Evolutionary conservation across 257 asterid genomes (phyloP), one percentile per base, ranked within the genome.

Genomic region (Cinchona pubescens): DNA sequence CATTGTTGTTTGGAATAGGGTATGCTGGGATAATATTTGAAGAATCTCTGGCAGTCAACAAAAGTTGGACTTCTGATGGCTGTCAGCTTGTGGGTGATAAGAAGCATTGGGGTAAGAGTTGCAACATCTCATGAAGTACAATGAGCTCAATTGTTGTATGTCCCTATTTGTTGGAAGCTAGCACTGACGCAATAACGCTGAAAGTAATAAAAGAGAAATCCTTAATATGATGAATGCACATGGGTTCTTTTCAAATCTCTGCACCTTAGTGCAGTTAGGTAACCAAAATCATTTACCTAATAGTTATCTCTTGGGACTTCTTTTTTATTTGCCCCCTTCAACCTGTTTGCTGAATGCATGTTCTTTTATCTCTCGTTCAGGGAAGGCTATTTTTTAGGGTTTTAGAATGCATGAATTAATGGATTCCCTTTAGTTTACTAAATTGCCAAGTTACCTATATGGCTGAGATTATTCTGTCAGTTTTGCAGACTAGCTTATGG

Each of bases 41-140:
- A 79, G 99, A 94, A 76, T 90, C 98, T 69, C 97, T 92, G 55
- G 96, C 99, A 25, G 92, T 94, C 90, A 94, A 94, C 76, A 94
- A 94, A 89, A 94, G 92, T 94, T 23, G 99, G 98, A 75, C 97
- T 94, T 81, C 76, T 92, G 79, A 92, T 94, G 99, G 99, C 98
- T 65, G 98, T 92, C 76, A 77, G 96, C 86, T 88, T 94, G 85
- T 94, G 99, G 99, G 91, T 85, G 71, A 67, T 94, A 79, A 84
- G 98, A 82, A 94, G 97, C 91, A 91, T 92, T 45, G 99, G 96
- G 87, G 98, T 92, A 85, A 85, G 94, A 65, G 71, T 78, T 70
- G 16, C 75, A 60, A 56, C 71, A 21, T 37, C 64, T 76, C 32
- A 15, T 58, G 76, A 40, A 58, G 51, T 55, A 40, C 58, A 6